Conservation (phyloP, 1,284 basidiomycete genomes). For the Stygiomarasmius scandens region DNA sequence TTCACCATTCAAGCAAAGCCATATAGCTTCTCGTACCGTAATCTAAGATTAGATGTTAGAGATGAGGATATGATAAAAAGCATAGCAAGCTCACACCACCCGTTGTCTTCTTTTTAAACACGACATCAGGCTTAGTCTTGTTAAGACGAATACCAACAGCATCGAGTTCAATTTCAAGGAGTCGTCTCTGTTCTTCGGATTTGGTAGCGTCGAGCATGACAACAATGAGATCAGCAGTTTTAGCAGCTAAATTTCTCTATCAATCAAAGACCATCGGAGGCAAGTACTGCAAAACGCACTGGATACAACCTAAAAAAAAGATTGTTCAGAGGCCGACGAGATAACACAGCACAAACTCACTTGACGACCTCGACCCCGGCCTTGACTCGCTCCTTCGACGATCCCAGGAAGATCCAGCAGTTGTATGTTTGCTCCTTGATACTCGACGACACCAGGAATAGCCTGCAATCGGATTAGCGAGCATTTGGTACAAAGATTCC, state of each 20-base stretch:
- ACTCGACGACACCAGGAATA: conserved; percentile 93
- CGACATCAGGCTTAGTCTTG: conserved; percentile 85
- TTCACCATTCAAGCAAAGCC: not conserved
- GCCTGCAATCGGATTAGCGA: conserved; percentile 49
- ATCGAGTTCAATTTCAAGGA: conserved; percentile 92
- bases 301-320: conserved; percentile 84
- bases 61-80: not conserved
- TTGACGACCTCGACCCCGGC: conserved; percentile 28
- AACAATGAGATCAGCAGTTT: conserved; percentile 94
- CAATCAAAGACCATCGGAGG: not conserved
- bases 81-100: conserved; percentile 73
- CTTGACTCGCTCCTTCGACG: conserved; percentile 94
- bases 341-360: not conserved
- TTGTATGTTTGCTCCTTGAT: conserved; percentile 92
- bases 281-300: conserved; percentile 44
- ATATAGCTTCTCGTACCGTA: conserved; percentile 40
- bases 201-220: conserved; percentile 98
- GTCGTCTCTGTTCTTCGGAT: conserved; percentile 86
- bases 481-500: not conserved
- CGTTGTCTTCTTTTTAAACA: conserved; percentile 84
- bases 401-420: conserved; percentile 97
- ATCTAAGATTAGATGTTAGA: conserved; percentile 40
- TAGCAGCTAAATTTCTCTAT: conserved; percentile 60
- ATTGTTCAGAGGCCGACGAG: not conserved
- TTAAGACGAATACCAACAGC: conserved; percentile 97